These are phyloP conservation scores for Aureobasidium zeae DNA, from an alignment of 2,329 filamentous ascomycete genomes.

Conservation along the genomic window DNA sequence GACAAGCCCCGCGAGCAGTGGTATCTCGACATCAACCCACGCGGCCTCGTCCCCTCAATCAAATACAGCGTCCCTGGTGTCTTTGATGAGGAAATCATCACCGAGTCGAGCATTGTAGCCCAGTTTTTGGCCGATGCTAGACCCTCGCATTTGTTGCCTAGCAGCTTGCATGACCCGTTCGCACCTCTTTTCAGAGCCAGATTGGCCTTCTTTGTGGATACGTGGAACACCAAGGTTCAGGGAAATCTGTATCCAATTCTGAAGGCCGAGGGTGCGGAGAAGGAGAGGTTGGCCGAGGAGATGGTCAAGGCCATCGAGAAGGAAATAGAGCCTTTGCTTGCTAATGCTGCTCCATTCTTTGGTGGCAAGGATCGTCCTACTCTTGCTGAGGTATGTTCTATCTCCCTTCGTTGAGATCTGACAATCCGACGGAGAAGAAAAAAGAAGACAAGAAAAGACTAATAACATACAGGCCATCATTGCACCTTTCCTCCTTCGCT, in stretches of 20 bases:
- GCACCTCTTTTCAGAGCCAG: conserved; percentile 55
- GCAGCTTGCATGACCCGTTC: conserved; percentile 42
- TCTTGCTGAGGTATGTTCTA: conserved; percentile 49
- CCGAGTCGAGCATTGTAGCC: conserved; percentile 63
- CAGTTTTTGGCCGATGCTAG: conserved; percentile 62
- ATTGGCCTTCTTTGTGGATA: conserved; percentile 63
- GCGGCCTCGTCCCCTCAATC: conserved; percentile 65
- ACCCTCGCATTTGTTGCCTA: conserved; percentile 57
- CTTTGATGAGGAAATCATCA: conserved; percentile 51
- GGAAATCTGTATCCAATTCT: conserved; percentile 39
- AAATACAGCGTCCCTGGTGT: conserved; percentile 46
- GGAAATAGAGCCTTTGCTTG: conserved; percentile 64
- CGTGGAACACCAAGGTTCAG: conserved; percentile 55
- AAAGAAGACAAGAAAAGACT: not conserved
- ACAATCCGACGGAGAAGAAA: too few relatives aligned
- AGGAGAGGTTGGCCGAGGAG: conserved; percentile 40
- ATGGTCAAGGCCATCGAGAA: conserved; percentile 51
- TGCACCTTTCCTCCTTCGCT: conserved; percentile 58
- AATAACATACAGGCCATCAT: conserved; percentile 26
- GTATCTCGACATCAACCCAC: conserved; percentile 68
- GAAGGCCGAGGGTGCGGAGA: conserved; percentile 42
- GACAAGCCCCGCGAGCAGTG: conserved; percentile 57
- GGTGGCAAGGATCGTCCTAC: conserved; percentile 48
- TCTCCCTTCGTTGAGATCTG: not conserved
- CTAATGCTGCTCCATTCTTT: conserved; percentile 37